Percentiles rank a stretch among this genome's conserved stretches.
These are phyloP conservation scores for Dryadomyces quercus-mongolicae DNA, from an alignment of 2,329 filamentous ascomycete species.

Conservation along the genomic window DNA sequence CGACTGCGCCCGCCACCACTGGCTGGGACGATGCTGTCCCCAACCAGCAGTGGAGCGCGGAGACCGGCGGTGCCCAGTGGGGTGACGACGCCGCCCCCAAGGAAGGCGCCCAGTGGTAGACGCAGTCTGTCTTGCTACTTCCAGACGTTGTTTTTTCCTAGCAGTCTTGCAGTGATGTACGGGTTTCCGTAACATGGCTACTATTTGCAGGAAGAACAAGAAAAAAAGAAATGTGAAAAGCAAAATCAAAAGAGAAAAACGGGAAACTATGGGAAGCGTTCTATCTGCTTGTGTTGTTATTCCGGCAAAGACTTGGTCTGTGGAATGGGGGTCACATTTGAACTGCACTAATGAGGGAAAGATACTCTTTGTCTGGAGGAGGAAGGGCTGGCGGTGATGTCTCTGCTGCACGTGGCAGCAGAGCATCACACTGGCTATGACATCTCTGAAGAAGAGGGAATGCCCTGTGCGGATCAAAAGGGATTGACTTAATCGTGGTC, in stretches of 20 bases:
- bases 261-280: background rate
- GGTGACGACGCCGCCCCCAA: constrained; percentile 31
- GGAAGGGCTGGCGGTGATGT: background rate
- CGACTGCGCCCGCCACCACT: constrained; percentile 29
- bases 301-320: background rate
- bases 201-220: background rate
- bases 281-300: constrained; percentile 2
- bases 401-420: background rate
- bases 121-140: background rate
- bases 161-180: background rate
- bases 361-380: constrained; percentile 54
- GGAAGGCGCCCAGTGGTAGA: constrained; percentile 40
- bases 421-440: background rate
- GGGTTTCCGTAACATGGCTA: background rate
- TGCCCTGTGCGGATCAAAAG: constrained; percentile 84
- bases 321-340: constrained; percentile 34
- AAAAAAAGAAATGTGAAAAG: constrained; percentile 6
- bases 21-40: constrained; percentile 48
- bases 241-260: background rate
- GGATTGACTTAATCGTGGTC: constrained; percentile 85
- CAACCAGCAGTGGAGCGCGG: constrained; percentile 58
- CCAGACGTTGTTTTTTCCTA: background rate
- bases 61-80: constrained; percentile 44
- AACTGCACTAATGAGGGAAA: constrained; percentile 97
- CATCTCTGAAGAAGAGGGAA: constrained; percentile 56